Base-by-base conservation (phyloP, 2,329 filamentous ascomycete species). In the Incumbomyces delicatus region DNA sequence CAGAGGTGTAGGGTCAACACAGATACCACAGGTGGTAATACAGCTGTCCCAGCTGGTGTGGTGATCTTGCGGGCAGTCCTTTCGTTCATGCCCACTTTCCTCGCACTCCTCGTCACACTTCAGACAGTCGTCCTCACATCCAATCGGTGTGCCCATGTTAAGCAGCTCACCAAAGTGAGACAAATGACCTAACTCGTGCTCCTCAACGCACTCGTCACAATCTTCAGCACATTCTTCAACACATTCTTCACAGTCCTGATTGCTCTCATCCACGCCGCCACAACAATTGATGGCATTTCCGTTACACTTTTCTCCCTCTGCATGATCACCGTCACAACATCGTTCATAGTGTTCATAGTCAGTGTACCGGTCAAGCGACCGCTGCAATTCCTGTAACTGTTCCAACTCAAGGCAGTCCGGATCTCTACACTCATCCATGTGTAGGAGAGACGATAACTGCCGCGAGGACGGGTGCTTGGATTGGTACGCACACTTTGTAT, bases 61-160 rank as follows among this genome's bases (percentile, higher is more conserved):
- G 54, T 54, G 13, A 36, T 49, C 33, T 53, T 54, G 36, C 52
- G 55, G 35, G 49, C 50, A 39, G 42, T 53, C 55, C 14, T 56
- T 54, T 31, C 52, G 52, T 17, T 56, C 52, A 38, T 53, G 50
- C 18, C 53, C 51, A 18, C 34, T 54, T 14, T 54, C 53, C 34
- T 50, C 46, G 46, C 54, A 56, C 6, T 44, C 44, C 33, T 47
- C 44, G 12, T 48, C 51, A 31, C 53, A 44, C 32, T 44, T 22
- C 12, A 35, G 40, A 34, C 48, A 50, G 22, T 46, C 48, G 2
- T 56, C 42, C 17, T 47, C 49, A 37, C 44, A 46, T 34, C 31
- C 38, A 6, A 45, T 34, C 22, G 42, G 42, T 13, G 42, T 36
- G 13, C 42, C 34, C 7, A 33, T 14, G 17, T 46, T 36, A 14